phyloP scores from a whole-genome alignment of 805 yeast species.

The Lipomyces orientalis region DNA sequence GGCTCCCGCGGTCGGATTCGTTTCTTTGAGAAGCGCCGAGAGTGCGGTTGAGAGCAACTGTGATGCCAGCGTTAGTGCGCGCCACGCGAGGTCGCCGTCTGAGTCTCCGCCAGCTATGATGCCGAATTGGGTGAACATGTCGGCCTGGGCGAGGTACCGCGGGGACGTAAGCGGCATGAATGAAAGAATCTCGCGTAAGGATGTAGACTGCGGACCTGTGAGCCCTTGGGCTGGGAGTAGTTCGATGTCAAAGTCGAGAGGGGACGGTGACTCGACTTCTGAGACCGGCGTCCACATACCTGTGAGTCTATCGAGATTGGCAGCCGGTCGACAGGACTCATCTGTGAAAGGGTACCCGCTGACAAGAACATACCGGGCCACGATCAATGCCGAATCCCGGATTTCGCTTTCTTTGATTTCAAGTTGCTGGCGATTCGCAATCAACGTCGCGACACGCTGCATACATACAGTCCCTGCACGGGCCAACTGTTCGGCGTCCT shows the following conservation, averaged over 20 bases:
- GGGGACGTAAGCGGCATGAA: constrained; percentile 25
- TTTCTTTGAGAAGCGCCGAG: background rate
- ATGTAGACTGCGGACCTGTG: background rate
- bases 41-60: constrained; percentile 25
- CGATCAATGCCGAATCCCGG: constrained; percentile 27
- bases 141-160: constrained; percentile 40
- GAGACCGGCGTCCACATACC: constrained; percentile 25
- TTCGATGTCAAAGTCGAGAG: constrained; percentile 13
- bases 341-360: constrained; percentile 30
- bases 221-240: constrained; percentile 14
- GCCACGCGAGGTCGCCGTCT: constrained; percentile 31
- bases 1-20: constrained; percentile 8
- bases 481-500: constrained; percentile 12
- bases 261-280: background rate
- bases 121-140: constrained; percentile 38
- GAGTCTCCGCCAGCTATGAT: constrained; percentile 11
- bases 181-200: constrained; percentile 19
- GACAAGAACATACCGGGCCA: constrained; percentile 26
- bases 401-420: constrained; percentile 12
- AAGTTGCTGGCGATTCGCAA: constrained; percentile 19
- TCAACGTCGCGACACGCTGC: constrained; percentile 28
- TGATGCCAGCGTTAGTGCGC: constrained; percentile 36
- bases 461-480: constrained; percentile 19
- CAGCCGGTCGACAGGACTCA: constrained; percentile 14
- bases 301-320: constrained; percentile 22